Evolutionary conservation across 192 early-diverging fungal species (phyloP).

Genomic region (Coemansia sp.): DNA sequence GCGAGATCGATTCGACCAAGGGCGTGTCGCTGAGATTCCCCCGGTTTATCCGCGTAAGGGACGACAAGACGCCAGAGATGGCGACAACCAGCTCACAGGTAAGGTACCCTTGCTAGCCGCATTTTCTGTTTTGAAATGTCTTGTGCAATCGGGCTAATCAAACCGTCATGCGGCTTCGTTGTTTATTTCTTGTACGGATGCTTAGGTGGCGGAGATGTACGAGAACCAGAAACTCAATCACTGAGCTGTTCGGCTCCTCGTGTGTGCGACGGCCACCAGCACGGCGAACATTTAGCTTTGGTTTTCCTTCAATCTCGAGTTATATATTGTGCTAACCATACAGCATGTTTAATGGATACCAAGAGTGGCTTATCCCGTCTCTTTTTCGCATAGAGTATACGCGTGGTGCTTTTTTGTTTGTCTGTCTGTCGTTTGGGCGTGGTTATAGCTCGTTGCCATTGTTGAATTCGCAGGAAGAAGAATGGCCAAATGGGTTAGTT

Average conservation of each 20-base stretch:
- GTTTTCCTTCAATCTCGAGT: neutral
- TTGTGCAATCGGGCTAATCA: neutral
- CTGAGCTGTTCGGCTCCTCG: neutral
- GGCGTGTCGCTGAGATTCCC: conserved; percentile 98
- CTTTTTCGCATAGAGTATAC: neutral
- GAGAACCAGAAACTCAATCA: conserved; percentile 57
- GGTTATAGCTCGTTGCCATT: neutral
- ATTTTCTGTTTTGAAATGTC: neutral
- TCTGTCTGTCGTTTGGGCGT: neutral
- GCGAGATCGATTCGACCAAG: conserved; percentile 77
- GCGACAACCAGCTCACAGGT: conserved; percentile 90
- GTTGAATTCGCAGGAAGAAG: neutral
- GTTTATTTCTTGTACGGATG: neutral
- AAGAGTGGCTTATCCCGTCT: neutral
- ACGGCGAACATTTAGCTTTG: neutral
- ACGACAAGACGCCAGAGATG: conserved; percentile 93
- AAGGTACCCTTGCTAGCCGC: conserved; percentile 7
- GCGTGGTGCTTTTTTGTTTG: neutral
- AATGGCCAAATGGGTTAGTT: neutral
- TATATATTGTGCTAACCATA: neutral
- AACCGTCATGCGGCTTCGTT: neutral
- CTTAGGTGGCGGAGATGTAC: conserved; percentile 62
- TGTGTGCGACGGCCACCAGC: neutral
- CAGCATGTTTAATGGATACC: neutral
- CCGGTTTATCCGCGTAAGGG: conserved; percentile 90